Conservation (phyloP, 768 basidiomycete species). For the Cyclocybe cylindracea region DNA sequence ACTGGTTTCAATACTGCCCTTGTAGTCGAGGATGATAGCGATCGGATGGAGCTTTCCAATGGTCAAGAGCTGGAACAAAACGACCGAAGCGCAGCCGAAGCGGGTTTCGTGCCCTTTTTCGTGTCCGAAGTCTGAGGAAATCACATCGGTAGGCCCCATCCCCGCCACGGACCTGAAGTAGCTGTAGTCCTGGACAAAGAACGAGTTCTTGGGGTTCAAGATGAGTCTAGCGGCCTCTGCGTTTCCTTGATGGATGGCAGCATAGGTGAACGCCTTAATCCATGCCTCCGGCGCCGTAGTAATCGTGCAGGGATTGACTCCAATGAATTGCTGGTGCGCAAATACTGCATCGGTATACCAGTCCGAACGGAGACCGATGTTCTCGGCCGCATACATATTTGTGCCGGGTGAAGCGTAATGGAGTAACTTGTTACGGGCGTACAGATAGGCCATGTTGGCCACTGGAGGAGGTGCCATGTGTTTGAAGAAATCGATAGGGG, state of each 20-base stretch:
- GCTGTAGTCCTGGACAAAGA: constrained; percentile 27
- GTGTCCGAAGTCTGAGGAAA: background rate
- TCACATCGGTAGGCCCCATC: background rate
- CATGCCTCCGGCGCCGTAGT: constrained; percentile 18
- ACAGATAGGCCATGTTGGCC: too few relatives aligned
- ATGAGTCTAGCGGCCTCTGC: constrained; percentile 14
- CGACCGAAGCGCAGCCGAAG: constrained; percentile 27
- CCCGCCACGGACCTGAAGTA: constrained; percentile 22
- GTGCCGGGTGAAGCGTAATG: too few relatives aligned
- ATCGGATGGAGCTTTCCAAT: constrained; percentile 28
- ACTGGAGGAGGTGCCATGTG: too few relatives aligned
- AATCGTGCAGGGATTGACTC: constrained; percentile 28
- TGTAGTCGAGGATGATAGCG: constrained; percentile 30
- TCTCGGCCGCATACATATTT: constrained; percentile 22
- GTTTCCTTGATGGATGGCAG: constrained; percentile 13
- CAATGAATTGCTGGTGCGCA: constrained; percentile 30
- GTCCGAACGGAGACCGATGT: constrained; percentile 28
- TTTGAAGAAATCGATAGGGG: too few relatives aligned
- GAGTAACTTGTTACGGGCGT: too few relatives aligned
- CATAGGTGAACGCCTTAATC: constrained; percentile 20
- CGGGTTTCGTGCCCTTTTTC: constrained; percentile 2
- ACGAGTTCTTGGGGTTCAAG: constrained; percentile 3
- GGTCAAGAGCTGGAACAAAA: constrained; percentile 25
- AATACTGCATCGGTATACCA: constrained; percentile 35
- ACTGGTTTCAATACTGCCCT: constrained; percentile 22